Conservation (phyloP, 331 rosid genomes). For the Ulmus americana region DNA sequence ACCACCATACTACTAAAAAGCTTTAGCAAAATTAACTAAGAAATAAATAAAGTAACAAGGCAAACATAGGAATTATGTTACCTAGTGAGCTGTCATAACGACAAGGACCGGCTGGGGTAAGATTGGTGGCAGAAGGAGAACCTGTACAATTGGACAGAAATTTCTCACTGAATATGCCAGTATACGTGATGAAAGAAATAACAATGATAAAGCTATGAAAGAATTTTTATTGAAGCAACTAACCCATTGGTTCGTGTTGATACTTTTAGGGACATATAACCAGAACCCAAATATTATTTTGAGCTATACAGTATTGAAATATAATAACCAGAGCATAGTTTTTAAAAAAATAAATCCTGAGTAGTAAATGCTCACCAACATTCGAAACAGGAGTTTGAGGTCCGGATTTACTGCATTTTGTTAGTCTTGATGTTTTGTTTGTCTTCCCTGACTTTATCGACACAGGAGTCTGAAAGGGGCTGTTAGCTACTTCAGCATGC, state of each 20-base stretch:
- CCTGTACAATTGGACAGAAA: slow-evolving; percentile 46
- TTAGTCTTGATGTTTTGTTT: slow-evolving; percentile 62
- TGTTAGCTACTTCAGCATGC: slow-evolving; percentile 41
- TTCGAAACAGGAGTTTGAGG: slow-evolving; percentile 67
- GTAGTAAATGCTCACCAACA: slow-evolving; percentile 40
- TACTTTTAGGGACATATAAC: not conserved
- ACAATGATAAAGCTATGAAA: not conserved
- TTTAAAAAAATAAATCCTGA: slow-evolving; percentile 14
- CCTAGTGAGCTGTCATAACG: slow-evolving; percentile 97
- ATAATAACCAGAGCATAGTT: slow-evolving; percentile 11
- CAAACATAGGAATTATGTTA: slow-evolving; percentile 31
- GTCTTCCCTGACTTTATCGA: slow-evolving; percentile 67
- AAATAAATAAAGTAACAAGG: slow-evolving; percentile 11
- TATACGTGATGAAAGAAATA: slow-evolving; percentile 11
- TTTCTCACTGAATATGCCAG: not conserved
- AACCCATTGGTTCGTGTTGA: not conserved
- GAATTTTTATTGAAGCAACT: not conserved
- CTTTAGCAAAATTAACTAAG: slow-evolving; percentile 1
- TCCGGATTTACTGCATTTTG: slow-evolving; percentile 66
- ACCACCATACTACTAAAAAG: slow-evolving; percentile 8
- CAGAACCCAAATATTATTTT: slow-evolving; percentile 3
- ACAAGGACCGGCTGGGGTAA: slow-evolving; percentile 92
- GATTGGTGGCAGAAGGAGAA: slow-evolving; percentile 76
- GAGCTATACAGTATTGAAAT: not conserved
- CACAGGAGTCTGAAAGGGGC: slow-evolving; percentile 59